phyloP scores from a whole-genome alignment of 1,139 yeast species.

The Kodamaea sp. region DNA sequence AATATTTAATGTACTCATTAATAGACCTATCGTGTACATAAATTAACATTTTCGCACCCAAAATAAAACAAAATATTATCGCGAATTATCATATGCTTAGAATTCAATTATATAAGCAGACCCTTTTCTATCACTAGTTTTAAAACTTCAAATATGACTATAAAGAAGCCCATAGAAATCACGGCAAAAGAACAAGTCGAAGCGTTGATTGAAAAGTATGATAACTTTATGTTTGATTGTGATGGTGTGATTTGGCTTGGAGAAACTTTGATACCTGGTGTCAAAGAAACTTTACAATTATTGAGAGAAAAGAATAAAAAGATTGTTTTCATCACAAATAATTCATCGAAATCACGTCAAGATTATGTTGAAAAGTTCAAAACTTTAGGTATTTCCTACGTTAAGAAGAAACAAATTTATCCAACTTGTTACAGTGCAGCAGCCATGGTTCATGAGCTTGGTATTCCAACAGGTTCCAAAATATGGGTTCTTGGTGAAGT shows the following conservation, averaged over 20 bases:
- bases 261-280: constrained; percentile 64
- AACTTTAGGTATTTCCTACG: constrained; percentile 29
- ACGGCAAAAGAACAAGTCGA: neutral
- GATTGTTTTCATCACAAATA: constrained; percentile 39
- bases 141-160: neutral
- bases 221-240: constrained; percentile 86
- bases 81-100: neutral
- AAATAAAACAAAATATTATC: neutral
- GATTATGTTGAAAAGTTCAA: constrained; percentile 32
- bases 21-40: no score
- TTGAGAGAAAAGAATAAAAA: constrained; percentile 40
- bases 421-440: constrained; percentile 43
- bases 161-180: neutral
- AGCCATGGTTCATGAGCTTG: constrained; percentile 21
- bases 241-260: constrained; percentile 96
- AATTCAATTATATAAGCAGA: neutral
- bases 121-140: neutral
- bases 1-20: no score
- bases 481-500: constrained; percentile 83
- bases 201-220: constrained; percentile 58
- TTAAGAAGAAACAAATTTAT: constrained; percentile 28
- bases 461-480: constrained; percentile 39
- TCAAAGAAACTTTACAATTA: constrained; percentile 59
- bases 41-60: constrained; percentile 6
- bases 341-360: constrained; percentile 36